Percentiles rank a stretch among this genome's conserved stretches.
Evolutionary conservation across 495 filamentous ascomycete species (phyloP).

Genomic region (Hyaloscypha finlandica): DNA sequence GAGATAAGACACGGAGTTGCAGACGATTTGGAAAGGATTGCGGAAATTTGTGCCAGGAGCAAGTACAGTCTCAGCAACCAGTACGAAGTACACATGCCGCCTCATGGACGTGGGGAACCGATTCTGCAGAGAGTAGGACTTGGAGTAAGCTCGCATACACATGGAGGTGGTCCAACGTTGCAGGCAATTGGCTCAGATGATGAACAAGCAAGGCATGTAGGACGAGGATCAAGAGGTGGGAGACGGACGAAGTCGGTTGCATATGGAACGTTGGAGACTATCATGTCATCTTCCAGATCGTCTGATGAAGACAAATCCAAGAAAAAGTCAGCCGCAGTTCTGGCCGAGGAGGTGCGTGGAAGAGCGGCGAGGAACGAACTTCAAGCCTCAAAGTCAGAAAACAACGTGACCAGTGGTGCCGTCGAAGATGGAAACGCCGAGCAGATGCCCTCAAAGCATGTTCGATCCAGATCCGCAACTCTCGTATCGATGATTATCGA

Average conservation of each 20-base stretch:
- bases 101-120: conserved; percentile 49
- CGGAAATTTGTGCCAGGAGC: conserved; percentile 58
- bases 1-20: conserved; percentile 41
- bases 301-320: conserved; percentile 56
- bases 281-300: conserved; percentile 57
- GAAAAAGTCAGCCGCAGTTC: conserved; percentile 49
- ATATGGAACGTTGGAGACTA: conserved; percentile 56
- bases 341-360: conserved; percentile 51
- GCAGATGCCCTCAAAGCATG: conserved; percentile 31
- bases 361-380: conserved; percentile 37
- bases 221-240: conserved; percentile 34
- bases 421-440: conserved; percentile 21
- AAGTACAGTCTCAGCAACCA: conserved; percentile 58
- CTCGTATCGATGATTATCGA: conserved; percentile 52
- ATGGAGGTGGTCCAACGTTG: conserved; percentile 43
- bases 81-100: conserved; percentile 59
- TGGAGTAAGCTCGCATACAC: conserved; percentile 16
- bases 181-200: conserved; percentile 53
- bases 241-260: conserved; percentile 46
- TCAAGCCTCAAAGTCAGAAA: conserved; percentile 19
- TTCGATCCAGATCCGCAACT: conserved; percentile 44
- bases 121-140: conserved; percentile 34
- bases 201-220: conserved; percentile 37
- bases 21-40: conserved; percentile 56
- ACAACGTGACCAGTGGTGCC: conserved; percentile 19